Evolutionary conservation across 2,329 filamentous ascomycete species (phyloP).

Genomic region (Cladosporium sphaerospermum): DNA sequence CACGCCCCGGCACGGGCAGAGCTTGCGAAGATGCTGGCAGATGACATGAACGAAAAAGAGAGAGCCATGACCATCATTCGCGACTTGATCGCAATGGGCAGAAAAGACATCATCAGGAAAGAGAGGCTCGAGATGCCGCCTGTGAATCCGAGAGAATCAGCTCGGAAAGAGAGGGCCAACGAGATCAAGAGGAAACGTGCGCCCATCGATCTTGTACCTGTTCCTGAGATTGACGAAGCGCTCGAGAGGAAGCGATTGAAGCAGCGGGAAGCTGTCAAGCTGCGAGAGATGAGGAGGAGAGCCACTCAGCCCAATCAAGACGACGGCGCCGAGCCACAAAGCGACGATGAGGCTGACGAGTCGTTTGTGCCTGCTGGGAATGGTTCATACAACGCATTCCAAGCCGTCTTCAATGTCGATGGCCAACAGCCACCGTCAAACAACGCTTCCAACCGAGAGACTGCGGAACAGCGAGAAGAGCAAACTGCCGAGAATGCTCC

Average conservation of each 20-base stretch:
- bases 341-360: not conserved
- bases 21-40: slow-evolving; percentile 77
- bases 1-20: slow-evolving; percentile 72
- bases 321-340: not conserved
- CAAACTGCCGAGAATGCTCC: not conserved
- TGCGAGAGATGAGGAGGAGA: slow-evolving; percentile 1
- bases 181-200: slow-evolving; percentile 8
- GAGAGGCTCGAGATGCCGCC: slow-evolving; percentile 9
- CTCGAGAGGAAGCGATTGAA: slow-evolving; percentile 6
- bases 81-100: slow-evolving; percentile 61
- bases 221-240: slow-evolving; percentile 8
- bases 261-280: not conserved
- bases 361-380: not conserved
- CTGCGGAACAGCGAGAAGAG: not conserved
- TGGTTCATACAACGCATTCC: not conserved
- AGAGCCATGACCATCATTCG: slow-evolving; percentile 71
- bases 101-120: slow-evolving; percentile 20
- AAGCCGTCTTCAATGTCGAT: not conserved
- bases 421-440: not conserved
- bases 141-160: slow-evolving; percentile 2
- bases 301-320: not conserved
- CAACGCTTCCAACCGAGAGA: not conserved
- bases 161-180: slow-evolving; percentile 7
- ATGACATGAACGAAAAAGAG: slow-evolving; percentile 60
- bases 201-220: not conserved